Evolutionary conservation across 2,329 filamentous ascomycete species (phyloP).

Genomic region (Penicillium sp.): DNA sequence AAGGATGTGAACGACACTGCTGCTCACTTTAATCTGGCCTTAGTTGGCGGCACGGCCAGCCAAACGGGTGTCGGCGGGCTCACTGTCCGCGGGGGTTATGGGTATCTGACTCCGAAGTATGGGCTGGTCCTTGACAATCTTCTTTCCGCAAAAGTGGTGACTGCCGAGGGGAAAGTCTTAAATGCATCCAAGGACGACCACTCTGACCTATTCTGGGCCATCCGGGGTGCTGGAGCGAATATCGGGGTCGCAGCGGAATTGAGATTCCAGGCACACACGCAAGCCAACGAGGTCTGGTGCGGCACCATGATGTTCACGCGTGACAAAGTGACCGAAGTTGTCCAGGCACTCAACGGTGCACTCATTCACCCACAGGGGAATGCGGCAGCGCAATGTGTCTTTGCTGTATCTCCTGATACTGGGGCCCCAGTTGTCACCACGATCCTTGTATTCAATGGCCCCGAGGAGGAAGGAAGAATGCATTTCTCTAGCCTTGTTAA

Average conservation of each 20-base stretch:
- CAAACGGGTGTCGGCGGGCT: constrained; percentile 62
- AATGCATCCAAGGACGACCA: constrained; percentile 45
- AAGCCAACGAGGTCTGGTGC: not conserved
- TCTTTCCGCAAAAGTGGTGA: constrained; percentile 36
- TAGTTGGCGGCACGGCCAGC: constrained; percentile 48
- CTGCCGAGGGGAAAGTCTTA: constrained; percentile 39
- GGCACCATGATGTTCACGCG: not conserved
- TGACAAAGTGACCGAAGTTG: not conserved
- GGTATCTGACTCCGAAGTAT: constrained; percentile 53
- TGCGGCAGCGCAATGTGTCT: too few relatives aligned
- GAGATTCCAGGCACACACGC: not conserved
- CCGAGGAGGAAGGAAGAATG: not conserved
- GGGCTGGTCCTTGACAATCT: constrained; percentile 56
- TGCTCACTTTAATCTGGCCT: not conserved
- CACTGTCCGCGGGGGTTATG: constrained; percentile 57
- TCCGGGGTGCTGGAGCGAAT: constrained; percentile 45
- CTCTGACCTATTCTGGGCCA: constrained; percentile 49
- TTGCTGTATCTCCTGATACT: too few relatives aligned
- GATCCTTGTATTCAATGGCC: not conserved
- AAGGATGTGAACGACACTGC: not conserved
- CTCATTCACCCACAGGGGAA: too few relatives aligned
- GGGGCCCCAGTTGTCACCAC: not conserved
- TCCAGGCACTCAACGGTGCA: too few relatives aligned
- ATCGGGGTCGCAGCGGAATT: constrained; percentile 40
- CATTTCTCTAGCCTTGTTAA: too few relatives aligned